Evolutionary conservation across 2,329 filamentous ascomycete species (phyloP).

Genomic region (Verticillium nubilum): DNA sequence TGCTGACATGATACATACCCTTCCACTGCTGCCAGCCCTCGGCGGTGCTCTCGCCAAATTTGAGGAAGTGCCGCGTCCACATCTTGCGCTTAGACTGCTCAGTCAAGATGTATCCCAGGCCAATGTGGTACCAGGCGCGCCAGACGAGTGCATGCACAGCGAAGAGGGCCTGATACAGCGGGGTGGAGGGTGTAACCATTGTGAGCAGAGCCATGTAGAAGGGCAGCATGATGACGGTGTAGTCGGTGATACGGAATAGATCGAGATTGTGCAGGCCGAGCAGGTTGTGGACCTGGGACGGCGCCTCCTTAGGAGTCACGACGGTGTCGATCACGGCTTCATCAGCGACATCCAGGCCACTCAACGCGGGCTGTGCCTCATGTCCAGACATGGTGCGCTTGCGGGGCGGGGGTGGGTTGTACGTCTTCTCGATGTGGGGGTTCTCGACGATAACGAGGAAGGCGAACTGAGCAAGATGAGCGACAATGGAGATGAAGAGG

Average conservation of each 20-base stretch:
- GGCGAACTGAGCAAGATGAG: conserved; percentile 88
- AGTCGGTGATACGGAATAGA: conserved; percentile 80
- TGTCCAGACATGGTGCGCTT: conserved; percentile 37
- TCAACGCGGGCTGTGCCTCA: conserved; percentile 15
- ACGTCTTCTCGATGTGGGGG: conserved; percentile 96
- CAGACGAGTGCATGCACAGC: conserved; percentile 73
- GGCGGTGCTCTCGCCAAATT: conserved; percentile 82
- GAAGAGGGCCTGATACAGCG: conserved; percentile 71
- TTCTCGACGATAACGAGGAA: conserved; percentile 92
- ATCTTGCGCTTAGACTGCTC: conserved; percentile 84
- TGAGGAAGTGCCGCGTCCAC: conserved; percentile 97
- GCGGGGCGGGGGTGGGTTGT: conserved; percentile 82
- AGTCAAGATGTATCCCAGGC: conserved; percentile 79
- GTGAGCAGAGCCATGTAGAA: conserved; percentile 71
- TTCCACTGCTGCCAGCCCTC: conserved; percentile 99
- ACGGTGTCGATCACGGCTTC: conserved; percentile 12
- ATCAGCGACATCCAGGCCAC: conserved; percentile 8
- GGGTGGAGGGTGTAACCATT: conserved; percentile 70
- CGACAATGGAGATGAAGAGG: conserved; percentile 91
- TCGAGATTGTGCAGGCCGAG: conserved; percentile 82
- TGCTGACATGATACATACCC: conserved; percentile 87
- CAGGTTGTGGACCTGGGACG: conserved; percentile 72
- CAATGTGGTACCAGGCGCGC: conserved; percentile 88
- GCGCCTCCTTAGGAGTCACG: conserved; percentile 30
- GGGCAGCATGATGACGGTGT: conserved; percentile 70